A percentile compares a stretch with the other conserved stretches of the same genome.
phyloP scores from a whole-genome alignment of 352 stramenopile genomes.

The Pythium insidiosum region DNA sequence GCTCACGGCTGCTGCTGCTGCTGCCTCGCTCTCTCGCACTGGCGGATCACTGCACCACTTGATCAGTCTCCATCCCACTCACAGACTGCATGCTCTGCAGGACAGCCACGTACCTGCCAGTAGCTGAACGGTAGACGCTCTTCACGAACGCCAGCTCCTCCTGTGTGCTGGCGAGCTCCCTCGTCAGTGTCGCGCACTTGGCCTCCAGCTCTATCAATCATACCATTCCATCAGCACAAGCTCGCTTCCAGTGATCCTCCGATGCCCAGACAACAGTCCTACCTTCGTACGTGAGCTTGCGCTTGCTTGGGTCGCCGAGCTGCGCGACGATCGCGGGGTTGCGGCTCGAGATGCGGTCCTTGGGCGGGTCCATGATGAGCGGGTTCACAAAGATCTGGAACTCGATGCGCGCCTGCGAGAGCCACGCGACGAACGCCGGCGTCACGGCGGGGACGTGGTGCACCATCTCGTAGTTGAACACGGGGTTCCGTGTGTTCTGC shows the following conservation, averaged over 20 bases:
- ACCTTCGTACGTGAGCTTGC: slow-evolving; percentile 22
- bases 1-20: not conserved
- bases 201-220: slow-evolving; percentile 53
- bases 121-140: slow-evolving; percentile 33
- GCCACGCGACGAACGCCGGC: slow-evolving; percentile 82
- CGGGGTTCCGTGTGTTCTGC: slow-evolving; percentile 78
- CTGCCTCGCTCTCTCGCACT: not conserved
- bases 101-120: slow-evolving; percentile 45
- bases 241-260: too few relatives aligned
- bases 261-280: too few relatives aligned
- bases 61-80: too few relatives aligned
- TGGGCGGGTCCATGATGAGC: slow-evolving; percentile 79
- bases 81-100: too few relatives aligned
- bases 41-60: too few relatives aligned
- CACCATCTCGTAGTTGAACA: slow-evolving; percentile 87
- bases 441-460: slow-evolving; percentile 86
- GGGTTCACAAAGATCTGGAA: slow-evolving; percentile 88
- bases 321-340: slow-evolving; percentile 67
- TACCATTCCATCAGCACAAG: too few relatives aligned
- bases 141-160: slow-evolving; percentile 42
- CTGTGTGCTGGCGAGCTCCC: slow-evolving; percentile 24
- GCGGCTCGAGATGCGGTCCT: slow-evolving; percentile 71
- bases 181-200: slow-evolving; percentile 38
- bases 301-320: slow-evolving; percentile 34
- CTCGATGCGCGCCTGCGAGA: slow-evolving; percentile 73